Base-by-base conservation (phyloP, 164 flowering plant genomes). In the Akebia trifoliata region DNA sequence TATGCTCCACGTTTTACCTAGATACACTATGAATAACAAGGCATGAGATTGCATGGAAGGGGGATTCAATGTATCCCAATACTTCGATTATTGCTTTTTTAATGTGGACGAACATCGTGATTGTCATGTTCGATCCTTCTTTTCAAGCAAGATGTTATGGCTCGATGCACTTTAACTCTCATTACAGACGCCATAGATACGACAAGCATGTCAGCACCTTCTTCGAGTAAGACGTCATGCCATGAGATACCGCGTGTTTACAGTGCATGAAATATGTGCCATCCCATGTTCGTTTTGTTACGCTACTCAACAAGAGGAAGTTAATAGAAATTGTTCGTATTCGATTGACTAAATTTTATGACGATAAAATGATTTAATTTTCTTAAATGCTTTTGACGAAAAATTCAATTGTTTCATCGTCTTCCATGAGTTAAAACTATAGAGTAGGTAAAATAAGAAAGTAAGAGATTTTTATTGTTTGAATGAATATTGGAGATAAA, bases 261-360 rank as follows among this genome's bases (percentile, higher is more conserved):
- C 42, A 32, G 40, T 34, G 35, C 17, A 35, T 18, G 8, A 52
- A 52, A 52, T 17, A 17, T 52, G 56, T 18, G 8, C 56, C 11
- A 32, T 26, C 35, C 35, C 56, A 52, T 35, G 39, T 14, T 35
- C 42, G 29, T 18, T 52, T 12, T 29, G 42, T 52, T 52, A 52
- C 42, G 42, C 56, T 52, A 21, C 1, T 4, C 22, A 28, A 52
- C 56, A 52, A 34, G 8, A 52, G 35, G 56, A 52, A 52, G 56
- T 52, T 52, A 35, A 52, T 35, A 17, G 22, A 52, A 18, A 52
- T 52, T 52, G 56, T 21, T 35, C 56, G 40, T 52, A 52, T 52
- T 52, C 40, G 20, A 18, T 50, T 15, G 2, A 50, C 31, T 2
- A 18, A 17, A 52, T 4, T 32, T 22, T 52, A 10, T 20, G n/a